Evolutionary conservation across 2,329 filamentous ascomycete species (phyloP).

Genomic region (Cladosporium sp.): DNA sequence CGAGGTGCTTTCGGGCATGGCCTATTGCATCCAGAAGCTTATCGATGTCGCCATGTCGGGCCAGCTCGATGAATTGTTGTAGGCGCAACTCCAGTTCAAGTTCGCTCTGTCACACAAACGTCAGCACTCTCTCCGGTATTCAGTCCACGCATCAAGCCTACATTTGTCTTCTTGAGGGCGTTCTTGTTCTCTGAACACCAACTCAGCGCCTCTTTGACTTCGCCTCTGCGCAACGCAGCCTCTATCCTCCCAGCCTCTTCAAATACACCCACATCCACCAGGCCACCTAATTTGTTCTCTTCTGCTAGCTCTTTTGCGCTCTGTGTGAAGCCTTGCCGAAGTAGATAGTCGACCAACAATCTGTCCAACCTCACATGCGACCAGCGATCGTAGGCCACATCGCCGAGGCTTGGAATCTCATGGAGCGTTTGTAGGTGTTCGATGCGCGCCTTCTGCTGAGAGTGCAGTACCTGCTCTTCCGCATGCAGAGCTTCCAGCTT

Average conservation of each 20-base stretch:
- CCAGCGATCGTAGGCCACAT: slow-evolving; percentile 94
- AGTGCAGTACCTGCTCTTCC: slow-evolving; percentile 76
- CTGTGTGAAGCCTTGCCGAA: slow-evolving; percentile 77
- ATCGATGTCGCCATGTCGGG: slow-evolving; percentile 63
- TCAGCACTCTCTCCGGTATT: slow-evolving; percentile 16
- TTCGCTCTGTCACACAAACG: slow-evolving; percentile 57
- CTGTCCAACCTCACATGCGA: slow-evolving; percentile 77
- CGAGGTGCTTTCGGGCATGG: slow-evolving; percentile 80
- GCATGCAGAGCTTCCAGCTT: slow-evolving; percentile 77
- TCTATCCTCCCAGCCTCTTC: slow-evolving; percentile 77
- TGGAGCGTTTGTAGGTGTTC: slow-evolving; percentile 80
- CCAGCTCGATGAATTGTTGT: slow-evolving; percentile 92
- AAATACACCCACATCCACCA: slow-evolving; percentile 90
- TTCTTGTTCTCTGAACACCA: slow-evolving; percentile 97
- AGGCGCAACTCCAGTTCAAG: slow-evolving; percentile 91
- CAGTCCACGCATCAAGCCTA: slow-evolving; percentile 42
- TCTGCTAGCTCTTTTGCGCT: slow-evolving; percentile 73
- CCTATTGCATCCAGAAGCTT: slow-evolving; percentile 74
- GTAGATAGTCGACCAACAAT: slow-evolving; percentile 86
- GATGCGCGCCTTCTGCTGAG: slow-evolving; percentile 73
- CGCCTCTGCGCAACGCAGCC: slow-evolving; percentile 65
- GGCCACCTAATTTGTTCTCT: slow-evolving; percentile 72
- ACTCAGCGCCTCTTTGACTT: slow-evolving; percentile 73
- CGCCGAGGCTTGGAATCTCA: slow-evolving; percentile 74
- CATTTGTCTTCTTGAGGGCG: slow-evolving; percentile 82